phyloP scores from a whole-genome alignment of 495 filamentous ascomycete genomes.

The Lasiosphaeriaceae sp. region DNA sequence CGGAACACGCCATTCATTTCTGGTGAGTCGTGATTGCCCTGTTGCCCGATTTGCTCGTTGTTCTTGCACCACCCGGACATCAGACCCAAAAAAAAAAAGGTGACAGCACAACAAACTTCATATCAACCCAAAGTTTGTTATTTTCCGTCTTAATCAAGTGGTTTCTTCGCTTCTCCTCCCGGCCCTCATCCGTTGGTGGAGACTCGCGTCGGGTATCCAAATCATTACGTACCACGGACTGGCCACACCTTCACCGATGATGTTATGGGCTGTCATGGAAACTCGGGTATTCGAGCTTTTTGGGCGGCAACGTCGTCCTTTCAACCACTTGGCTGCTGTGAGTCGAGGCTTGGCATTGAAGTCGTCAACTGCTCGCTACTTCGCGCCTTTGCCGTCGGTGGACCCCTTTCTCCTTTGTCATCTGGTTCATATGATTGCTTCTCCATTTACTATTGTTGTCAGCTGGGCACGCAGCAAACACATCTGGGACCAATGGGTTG shows the following conservation, averaged over 20 bases:
- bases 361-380: constrained; percentile 22
- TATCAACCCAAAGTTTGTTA: neutral
- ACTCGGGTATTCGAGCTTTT: constrained; percentile 21
- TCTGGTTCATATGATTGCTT: neutral
- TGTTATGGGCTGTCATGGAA: constrained; percentile 36
- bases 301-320: constrained; percentile 6
- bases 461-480: no score
- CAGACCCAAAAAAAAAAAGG: neutral
- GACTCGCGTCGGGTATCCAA: constrained; percentile 10
- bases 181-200: constrained; percentile 13
- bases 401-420: neutral
- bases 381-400: constrained; percentile 17
- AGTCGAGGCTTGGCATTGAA: constrained; percentile 10
- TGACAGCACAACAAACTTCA: neutral
- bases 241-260: constrained; percentile 17
- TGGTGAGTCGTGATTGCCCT: neutral
- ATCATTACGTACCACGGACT: constrained; percentile 28
- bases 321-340: neutral
- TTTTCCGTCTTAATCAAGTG: neutral
- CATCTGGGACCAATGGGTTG: no score
- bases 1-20: neutral
- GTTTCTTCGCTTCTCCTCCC: neutral
- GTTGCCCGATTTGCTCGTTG: neutral
- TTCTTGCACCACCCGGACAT: no score
- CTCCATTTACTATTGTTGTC: no score